Evolutionary conservation across 768 basidiomycete genomes (phyloP).

Genomic region (Kwoniella dejecticola): DNA sequence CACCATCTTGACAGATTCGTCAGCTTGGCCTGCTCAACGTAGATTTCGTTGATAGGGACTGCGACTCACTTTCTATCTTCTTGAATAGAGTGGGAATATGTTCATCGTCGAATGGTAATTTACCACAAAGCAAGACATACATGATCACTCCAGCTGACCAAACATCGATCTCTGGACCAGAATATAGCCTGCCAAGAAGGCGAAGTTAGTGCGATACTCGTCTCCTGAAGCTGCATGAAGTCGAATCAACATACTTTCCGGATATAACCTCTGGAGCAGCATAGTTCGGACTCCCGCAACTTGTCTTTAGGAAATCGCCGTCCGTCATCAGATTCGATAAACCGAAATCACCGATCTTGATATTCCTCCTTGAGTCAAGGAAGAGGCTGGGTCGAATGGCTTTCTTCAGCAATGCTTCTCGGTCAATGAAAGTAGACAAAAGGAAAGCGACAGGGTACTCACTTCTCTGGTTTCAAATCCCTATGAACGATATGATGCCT

Average conservation of each 20-base stretch:
- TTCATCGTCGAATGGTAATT: constrained; percentile 95
- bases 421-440: not conserved
- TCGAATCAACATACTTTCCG: constrained; percentile 63
- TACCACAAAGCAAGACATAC: constrained; percentile 94
- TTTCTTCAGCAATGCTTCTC: constrained; percentile 38
- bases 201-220: not conserved
- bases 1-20: constrained; percentile 65
- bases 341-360: constrained; percentile 99
- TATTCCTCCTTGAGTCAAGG: constrained; percentile 58
- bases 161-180: constrained; percentile 96
- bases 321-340: constrained; percentile 94
- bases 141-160: constrained; percentile 99
- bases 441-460: constrained; percentile 34
- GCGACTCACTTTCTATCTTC: constrained; percentile 74
- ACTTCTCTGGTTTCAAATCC: constrained; percentile 96
- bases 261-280: constrained; percentile 97
- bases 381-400: constrained; percentile 44
- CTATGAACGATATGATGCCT: constrained; percentile 95
- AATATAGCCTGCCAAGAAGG: constrained; percentile 65
- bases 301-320: constrained; percentile 94
- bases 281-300: constrained; percentile 97
- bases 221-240: not conserved
- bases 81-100: constrained; percentile 89
- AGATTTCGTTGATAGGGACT: not conserved
- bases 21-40: too few species aligned